Evolutionary conservation across 2,329 filamentous ascomycete species (phyloP).

Genomic region (Alternaria brassicae): DNA sequence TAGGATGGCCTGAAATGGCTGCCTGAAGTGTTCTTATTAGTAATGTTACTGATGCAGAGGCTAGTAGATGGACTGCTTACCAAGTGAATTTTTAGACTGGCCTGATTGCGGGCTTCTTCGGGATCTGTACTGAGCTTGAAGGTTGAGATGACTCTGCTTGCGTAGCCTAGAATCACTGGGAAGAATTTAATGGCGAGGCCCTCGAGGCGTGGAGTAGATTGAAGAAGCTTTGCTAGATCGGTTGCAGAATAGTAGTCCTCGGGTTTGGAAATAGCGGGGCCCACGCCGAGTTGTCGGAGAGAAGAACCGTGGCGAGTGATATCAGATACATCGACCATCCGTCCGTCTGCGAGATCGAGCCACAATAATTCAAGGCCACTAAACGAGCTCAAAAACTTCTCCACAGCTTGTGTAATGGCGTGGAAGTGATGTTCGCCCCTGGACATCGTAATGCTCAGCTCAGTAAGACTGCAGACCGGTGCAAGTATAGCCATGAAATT

Average conservation of each 20-base stretch:
- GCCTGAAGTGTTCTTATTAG: not conserved
- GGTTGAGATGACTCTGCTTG: not conserved
- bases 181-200: not conserved
- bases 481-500: not conserved
- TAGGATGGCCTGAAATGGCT: not conserved
- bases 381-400: not conserved
- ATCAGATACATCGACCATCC: not conserved
- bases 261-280: too few relatives aligned
- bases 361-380: not conserved
- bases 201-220: not conserved
- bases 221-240: not conserved
- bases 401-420: not conserved
- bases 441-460: not conserved
- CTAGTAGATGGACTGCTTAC: not conserved
- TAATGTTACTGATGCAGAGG: not conserved
- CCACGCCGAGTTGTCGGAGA: not conserved
- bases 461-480: not conserved
- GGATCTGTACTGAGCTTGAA: not conserved
- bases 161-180: not conserved
- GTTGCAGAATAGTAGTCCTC: not conserved
- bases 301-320: not conserved
- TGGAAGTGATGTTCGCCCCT: too few relatives aligned
- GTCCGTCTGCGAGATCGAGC: not conserved
- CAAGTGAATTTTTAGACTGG: not conserved
- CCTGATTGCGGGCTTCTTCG: not conserved